Evolutionary conservation across 805 yeast genomes (phyloP), one percentile per base, ranked within the genome.

Genomic region (Lachancea mirantina): DNA sequence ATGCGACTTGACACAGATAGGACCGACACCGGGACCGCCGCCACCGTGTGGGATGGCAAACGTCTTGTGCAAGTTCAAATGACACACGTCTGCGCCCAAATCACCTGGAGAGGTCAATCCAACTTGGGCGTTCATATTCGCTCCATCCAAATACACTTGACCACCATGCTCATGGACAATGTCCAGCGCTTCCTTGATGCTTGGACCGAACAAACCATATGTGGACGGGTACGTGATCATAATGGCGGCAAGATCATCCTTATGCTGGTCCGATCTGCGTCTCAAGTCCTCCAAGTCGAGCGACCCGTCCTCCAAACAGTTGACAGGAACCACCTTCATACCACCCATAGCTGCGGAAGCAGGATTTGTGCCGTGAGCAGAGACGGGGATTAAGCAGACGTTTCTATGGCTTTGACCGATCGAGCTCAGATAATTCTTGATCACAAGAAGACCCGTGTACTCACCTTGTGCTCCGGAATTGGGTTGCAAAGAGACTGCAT

Each of bases 381-480:
- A 78, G 4, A 89, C 95, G 4, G 98, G 98, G 48, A 92, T 92
- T 54, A 92, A 69, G 61, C 96, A 92, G 34, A 92, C 70, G 57
- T 87, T 76, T 55, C 98, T 74, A 38, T 76, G 64, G 11, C 69
- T 59, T 52, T 87, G 79, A 25, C 92, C 94, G 27, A 65, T 68
- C 14, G 79, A 64, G 40, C 76, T 73, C 46, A 83, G 74, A 56
- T 84, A 92, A 23, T 81, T 73, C 46, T 77, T 72, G 45, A 92
- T 89, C 27, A 87, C 85, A 39, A 94, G 74, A 39, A 92, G 68
- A 18, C 98, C 98, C 10, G 97, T 75, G 62, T 82, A 92, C 62
- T 92, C 98, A 60, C 98, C 98, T 61, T 89, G 96, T 23, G 98
- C 97, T 46, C 98, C 98, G 23, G 96, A 84, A 57, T 92, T 92